phyloP scores from a whole-genome alignment of 345 rosid genomes.

The Melaleuca quinquenervia region DNA sequence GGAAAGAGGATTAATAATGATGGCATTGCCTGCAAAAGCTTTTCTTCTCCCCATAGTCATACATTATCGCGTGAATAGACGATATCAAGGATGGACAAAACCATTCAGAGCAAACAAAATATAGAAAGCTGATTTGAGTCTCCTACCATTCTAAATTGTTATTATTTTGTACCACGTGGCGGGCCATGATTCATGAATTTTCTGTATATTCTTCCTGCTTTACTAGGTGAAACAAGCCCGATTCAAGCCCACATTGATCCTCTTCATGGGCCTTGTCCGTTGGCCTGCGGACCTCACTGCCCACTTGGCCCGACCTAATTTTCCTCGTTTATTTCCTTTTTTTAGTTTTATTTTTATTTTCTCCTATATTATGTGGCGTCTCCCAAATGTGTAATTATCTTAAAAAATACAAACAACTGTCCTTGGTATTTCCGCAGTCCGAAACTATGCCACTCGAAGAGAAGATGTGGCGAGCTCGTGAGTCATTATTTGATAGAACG shows the following conservation, averaged over 20 bases:
- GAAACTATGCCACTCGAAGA: neutral
- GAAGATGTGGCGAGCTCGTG: neutral
- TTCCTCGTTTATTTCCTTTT: neutral
- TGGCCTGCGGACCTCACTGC: neutral
- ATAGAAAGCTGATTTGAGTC: neutral
- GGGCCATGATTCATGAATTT: neutral
- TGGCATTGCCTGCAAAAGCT: neutral
- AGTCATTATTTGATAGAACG: neutral
- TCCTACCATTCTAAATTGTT: too few relatives aligned
- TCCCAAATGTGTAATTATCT: neutral
- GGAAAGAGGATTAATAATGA: neutral
- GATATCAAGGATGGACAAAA: neutral
- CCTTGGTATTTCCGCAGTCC: neutral
- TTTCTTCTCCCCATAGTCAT: neutral
- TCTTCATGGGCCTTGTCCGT: neutral
- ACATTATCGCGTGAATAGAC: neutral
- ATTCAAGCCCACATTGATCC: neutral
- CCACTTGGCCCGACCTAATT: neutral
- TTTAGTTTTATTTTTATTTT: too few relatives aligned
- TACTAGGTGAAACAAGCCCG: neutral
- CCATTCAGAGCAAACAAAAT: too few relatives aligned
- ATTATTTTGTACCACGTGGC: neutral
- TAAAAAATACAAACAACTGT: neutral
- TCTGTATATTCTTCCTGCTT: neutral
- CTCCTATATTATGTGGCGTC: too few relatives aligned